A percentile compares a stretch with the other conserved stretches of the same genome.
phyloP scores from a whole-genome alignment of 306 rosid species.

The Vigna trinervia region DNA sequence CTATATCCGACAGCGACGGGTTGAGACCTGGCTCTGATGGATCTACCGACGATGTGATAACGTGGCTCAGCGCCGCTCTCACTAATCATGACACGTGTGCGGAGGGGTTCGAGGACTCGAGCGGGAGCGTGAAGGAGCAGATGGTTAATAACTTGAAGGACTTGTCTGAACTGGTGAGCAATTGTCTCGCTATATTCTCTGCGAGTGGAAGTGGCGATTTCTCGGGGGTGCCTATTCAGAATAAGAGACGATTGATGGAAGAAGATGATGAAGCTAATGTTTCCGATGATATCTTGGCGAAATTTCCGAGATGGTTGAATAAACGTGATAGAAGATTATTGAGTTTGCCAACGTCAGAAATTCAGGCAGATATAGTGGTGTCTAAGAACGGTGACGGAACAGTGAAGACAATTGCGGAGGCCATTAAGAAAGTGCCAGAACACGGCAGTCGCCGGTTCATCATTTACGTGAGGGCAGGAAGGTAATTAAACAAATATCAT shows the following conservation, averaged over 20 bases:
- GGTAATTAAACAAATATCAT: constrained; percentile 54
- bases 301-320: constrained; percentile 76
- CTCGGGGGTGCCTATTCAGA: constrained; percentile 80
- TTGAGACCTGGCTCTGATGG: neutral
- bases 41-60: constrained; percentile 63
- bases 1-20: neutral
- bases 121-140: constrained; percentile 58
- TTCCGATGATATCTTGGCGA: constrained; percentile 38
- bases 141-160: constrained; percentile 60
- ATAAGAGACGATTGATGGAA: constrained; percentile 62
- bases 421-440: constrained; percentile 80
- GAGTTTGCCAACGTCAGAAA: constrained; percentile 57
- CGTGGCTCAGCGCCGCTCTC: constrained; percentile 90
- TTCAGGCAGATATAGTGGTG: constrained; percentile 81
- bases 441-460: constrained; percentile 59
- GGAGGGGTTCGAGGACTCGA: constrained; percentile 61
- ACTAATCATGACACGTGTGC: constrained; percentile 91
- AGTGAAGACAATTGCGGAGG: constrained; percentile 66
- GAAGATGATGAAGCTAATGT: neutral
- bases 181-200: constrained; percentile 76
- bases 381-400: constrained; percentile 70
- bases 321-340: constrained; percentile 70
- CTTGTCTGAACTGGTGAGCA: constrained; percentile 79
- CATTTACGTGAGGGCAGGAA: constrained; percentile 87
- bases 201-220: constrained; percentile 55